Evolutionary conservation across 139 green algal species (phyloP).

Genomic region (Chlorella sorokiniana): DNA sequence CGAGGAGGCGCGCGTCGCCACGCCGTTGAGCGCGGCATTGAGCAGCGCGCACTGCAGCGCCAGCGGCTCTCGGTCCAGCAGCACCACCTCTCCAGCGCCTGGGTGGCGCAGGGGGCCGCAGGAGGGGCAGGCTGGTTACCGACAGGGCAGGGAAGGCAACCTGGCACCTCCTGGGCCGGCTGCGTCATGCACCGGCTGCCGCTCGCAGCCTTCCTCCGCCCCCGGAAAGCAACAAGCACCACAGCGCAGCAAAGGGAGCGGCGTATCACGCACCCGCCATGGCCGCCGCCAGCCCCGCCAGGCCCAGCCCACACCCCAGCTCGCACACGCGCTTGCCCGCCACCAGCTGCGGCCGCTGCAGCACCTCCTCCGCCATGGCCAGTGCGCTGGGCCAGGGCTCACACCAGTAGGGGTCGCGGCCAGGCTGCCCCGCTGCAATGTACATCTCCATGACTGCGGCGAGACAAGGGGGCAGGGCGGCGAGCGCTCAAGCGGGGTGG

Average conservation of each 20-base stretch:
- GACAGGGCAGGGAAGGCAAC: neutral
- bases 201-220: too few relatives aligned
- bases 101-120: too few relatives aligned
- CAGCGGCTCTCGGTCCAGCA: constrained; percentile 82
- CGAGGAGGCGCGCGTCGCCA: neutral
- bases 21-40: constrained; percentile 34
- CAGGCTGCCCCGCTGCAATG: constrained; percentile 53
- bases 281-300: constrained; percentile 76
- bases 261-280: constrained; percentile 53
- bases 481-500: neutral
- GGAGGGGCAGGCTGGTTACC: neutral
- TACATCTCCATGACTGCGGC: constrained; percentile 79
- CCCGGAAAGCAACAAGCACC: neutral
- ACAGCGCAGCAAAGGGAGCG: neutral
- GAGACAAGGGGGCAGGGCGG: neutral
- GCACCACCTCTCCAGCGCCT: constrained; percentile 70
- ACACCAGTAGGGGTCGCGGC: constrained; percentile 23
- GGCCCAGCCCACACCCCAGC: constrained; percentile 73
- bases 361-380: constrained; percentile 65
- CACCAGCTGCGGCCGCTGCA: constrained; percentile 65
- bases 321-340: constrained; percentile 63
- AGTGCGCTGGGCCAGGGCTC: constrained; percentile 80
- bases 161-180: too few relatives aligned
- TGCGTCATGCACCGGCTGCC: too few relatives aligned
- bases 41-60: constrained; percentile 78